phyloP scores from a whole-genome alignment of 83 land plant genomes.

The Thuja plicata region DNA sequence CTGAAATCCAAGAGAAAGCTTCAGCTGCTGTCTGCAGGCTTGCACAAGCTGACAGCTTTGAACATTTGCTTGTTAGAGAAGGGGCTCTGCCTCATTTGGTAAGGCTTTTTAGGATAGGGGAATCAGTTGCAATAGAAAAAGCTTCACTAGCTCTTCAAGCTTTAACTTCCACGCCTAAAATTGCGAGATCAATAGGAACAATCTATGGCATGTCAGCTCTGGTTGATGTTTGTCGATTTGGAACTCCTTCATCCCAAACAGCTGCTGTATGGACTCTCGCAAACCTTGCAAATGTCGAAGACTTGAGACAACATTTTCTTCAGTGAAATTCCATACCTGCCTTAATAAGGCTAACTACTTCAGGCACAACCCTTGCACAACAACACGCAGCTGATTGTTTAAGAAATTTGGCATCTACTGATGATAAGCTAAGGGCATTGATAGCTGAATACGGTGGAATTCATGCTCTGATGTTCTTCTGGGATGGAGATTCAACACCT shows the following conservation, averaged over 20 bases:
- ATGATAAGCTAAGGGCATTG: slow-evolving; percentile 41
- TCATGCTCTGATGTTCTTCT: slow-evolving; percentile 45
- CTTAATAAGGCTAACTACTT: slow-evolving; percentile 35
- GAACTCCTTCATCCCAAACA: slow-evolving; percentile 71
- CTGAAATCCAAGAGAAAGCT: slow-evolving; percentile 57
- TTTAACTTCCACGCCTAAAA: slow-evolving; percentile 51
- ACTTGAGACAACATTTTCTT: slow-evolving; percentile 38
- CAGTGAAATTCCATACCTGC: slow-evolving; percentile 57
- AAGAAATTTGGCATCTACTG: slow-evolving; percentile 42
- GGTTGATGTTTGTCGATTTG: slow-evolving; percentile 57
- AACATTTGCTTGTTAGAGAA: slow-evolving; percentile 46
- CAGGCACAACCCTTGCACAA: slow-evolving; percentile 59
- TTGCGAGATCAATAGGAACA: slow-evolving; percentile 50
- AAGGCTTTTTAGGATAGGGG: slow-evolving; percentile 56
- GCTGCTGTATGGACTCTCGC: slow-evolving; percentile 67
- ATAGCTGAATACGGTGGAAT: slow-evolving; percentile 55
- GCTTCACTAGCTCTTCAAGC: slow-evolving; percentile 51
- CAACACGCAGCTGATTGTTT: slow-evolving; percentile 63
- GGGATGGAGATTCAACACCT: slow-evolving; percentile 37
- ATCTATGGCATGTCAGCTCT: slow-evolving; percentile 59
- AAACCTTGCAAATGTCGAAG: slow-evolving; percentile 45
- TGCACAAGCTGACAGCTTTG: slow-evolving; percentile 43
- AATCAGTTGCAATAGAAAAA: slow-evolving; percentile 47
- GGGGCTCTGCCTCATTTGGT: slow-evolving; percentile 50
- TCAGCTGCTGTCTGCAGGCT: slow-evolving; percentile 52